Evolutionary conservation across 495 filamentous ascomycete genomes (phyloP).

Genomic region (Tetracladium marchalianum): DNA sequence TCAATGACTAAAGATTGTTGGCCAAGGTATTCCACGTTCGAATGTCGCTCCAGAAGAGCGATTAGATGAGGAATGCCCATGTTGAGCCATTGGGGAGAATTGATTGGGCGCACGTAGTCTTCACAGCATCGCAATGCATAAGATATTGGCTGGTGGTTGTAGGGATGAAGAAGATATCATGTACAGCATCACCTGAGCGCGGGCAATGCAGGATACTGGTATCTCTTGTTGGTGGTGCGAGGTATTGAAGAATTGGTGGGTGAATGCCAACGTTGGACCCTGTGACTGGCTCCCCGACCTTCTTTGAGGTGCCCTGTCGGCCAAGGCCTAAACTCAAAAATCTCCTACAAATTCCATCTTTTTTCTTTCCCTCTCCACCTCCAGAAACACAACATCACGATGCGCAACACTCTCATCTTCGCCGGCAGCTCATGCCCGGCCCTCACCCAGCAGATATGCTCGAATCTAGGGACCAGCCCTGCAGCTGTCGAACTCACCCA

Average conservation of each 20-base stretch:
- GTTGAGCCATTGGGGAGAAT: neutral
- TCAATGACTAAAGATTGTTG: constrained; percentile 52
- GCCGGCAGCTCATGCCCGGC: constrained; percentile 46
- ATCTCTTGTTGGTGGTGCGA: too few species aligned
- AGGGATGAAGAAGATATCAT: too few species aligned
- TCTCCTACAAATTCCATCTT: neutral
- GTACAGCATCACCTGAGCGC: too few species aligned
- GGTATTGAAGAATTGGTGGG: too few species aligned
- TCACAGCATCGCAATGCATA: too few species aligned
- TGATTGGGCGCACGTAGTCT: neutral
- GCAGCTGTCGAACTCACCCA: constrained; percentile 48
- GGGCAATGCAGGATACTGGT: too few species aligned
- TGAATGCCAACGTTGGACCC: too few species aligned
- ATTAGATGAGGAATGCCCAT: constrained; percentile 70
- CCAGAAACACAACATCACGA: constrained; percentile 18
- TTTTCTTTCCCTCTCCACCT: constrained; percentile 2
- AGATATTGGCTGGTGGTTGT: too few species aligned
- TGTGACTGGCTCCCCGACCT: too few species aligned
- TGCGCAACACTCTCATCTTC: constrained; percentile 49
- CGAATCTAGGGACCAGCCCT: constrained; percentile 46
- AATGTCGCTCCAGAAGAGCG: constrained; percentile 47
- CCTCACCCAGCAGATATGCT: constrained; percentile 47
- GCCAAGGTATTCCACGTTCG: constrained; percentile 34
- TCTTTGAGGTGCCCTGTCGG: too few species aligned
- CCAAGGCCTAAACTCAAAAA: too few species aligned